These are phyloP conservation scores for Trypanosoma theileri DNA, from an alignment of 208 protist genomes.

Conservation along the genomic window DNA sequence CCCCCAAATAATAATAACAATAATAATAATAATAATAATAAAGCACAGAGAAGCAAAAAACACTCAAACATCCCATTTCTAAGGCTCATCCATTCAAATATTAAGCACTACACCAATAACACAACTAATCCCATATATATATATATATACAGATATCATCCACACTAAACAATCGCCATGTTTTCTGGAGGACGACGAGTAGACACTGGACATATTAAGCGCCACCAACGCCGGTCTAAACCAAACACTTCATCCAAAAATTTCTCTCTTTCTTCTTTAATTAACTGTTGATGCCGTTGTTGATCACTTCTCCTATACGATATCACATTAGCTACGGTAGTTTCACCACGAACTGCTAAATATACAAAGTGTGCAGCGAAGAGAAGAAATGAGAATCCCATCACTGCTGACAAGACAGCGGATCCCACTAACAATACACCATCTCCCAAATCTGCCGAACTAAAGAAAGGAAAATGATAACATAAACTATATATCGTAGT, in stretches of 20 bases:
- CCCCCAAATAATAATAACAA: too few species aligned
- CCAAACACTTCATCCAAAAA: constrained; percentile 59
- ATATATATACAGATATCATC: too few species aligned
- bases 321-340: constrained; percentile 50
- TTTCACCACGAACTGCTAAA: constrained; percentile 52
- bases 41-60: too few species aligned
- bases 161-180: not conserved
- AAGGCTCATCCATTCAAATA: too few species aligned
- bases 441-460: not conserved
- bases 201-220: constrained; percentile 13
- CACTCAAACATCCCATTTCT: too few species aligned
- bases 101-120: not conserved
- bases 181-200: not conserved
- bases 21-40: too few species aligned
- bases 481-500: constrained; percentile 51
- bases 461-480: constrained; percentile 35
- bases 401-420: constrained; percentile 43
- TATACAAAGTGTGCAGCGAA: constrained; percentile 55
- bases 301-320: constrained; percentile 1
- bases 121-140: too few species aligned
- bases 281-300: too few species aligned
- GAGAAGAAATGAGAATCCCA: constrained; percentile 47
- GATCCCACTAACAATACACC: constrained; percentile 32
- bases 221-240: constrained; percentile 47
- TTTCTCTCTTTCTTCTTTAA: constrained; percentile 12